These are phyloP conservation scores for Claviceps spartinae DNA, from an alignment of 2,329 filamentous ascomycete genomes.

Conservation along the genomic window DNA sequence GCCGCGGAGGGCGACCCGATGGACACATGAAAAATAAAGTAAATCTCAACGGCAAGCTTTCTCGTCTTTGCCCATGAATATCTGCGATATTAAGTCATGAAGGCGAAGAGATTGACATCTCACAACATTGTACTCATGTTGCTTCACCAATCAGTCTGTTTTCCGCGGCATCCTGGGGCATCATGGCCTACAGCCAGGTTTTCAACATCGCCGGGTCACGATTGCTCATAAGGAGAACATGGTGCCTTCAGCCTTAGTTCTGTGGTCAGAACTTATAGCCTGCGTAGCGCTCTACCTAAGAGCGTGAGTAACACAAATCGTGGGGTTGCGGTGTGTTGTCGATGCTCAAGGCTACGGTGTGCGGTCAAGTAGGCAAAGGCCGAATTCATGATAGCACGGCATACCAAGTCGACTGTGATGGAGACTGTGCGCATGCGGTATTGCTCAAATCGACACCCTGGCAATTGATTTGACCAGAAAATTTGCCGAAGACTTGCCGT, in stretches of 20 bases:
- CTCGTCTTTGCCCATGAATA: background rate
- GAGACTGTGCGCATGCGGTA: background rate
- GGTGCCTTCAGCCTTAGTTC: background rate
- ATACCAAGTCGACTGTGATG: background rate
- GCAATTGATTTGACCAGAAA: background rate
- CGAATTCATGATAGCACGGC: background rate
- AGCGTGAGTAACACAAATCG: background rate
- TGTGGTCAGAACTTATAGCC: background rate
- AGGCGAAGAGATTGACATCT: background rate
- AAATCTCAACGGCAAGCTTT: background rate
- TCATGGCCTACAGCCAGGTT: background rate
- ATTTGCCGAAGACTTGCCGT: background rate
- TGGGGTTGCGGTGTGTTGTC: background rate
- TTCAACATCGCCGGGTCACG: background rate
- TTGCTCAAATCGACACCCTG: background rate
- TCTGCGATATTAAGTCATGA: background rate
- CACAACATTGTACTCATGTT: background rate
- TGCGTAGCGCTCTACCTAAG: background rate
- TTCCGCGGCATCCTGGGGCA: background rate
- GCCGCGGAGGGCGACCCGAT: slow-evolving; percentile 24
- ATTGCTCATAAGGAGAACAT: background rate
- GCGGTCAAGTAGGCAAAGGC: no score
- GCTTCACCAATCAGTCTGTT: background rate
- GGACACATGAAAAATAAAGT: slow-evolving; percentile 2
- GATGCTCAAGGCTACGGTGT: background rate